Evolutionary conservation across 176 grass and related monocot species (phyloP).

Genomic region (sorghum (Sorghum bicolor)): Sorghum_bicolor_NCBIv3 NC_012874.2:71241001-71241500

Average conservation of each 20-base stretch:
- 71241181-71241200: constrained; percentile 47
- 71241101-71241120: constrained; percentile 26
- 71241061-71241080: too few species aligned
- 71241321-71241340: constrained; percentile 56
- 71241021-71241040: not conserved
- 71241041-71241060: not conserved
- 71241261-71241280: not conserved
- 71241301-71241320: constrained; percentile 47
- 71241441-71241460: constrained; percentile 36
- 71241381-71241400: constrained; percentile 56
- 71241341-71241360: constrained; percentile 26
- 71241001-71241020: not conserved
- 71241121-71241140: constrained; percentile 57
- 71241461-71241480: constrained; percentile 33
- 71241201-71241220: not conserved
- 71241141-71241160: constrained; percentile 49
- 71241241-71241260: not conserved
- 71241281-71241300: constrained; percentile 42
- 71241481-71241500: not conserved
- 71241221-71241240: not conserved
- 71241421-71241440: constrained; percentile 36
- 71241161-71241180: constrained; percentile 38
- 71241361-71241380: constrained; percentile 63
- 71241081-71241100: not conserved
- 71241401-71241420: constrained; percentile 51